A percentile compares a stretch with the other conserved stretches of the same genome.
These are phyloP conservation scores for Mrakiaceae sp. DNA, from an alignment of 1,284 basidiomycete genomes.

Conservation along the genomic window DNA sequence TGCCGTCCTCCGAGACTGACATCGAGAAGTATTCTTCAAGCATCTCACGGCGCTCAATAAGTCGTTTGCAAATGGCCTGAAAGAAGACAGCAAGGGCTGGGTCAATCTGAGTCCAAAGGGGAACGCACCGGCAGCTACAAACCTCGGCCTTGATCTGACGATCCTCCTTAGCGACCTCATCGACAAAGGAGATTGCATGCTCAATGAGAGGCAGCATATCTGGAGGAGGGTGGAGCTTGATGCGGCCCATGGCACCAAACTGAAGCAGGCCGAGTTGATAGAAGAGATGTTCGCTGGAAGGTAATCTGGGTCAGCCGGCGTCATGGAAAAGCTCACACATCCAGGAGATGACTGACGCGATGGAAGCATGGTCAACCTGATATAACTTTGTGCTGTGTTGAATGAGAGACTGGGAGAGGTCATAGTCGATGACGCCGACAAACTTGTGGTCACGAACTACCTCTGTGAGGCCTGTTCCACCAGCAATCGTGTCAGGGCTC, in stretches of 20 bases:
- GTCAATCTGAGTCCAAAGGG: neutral
- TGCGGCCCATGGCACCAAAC: constrained; percentile 67
- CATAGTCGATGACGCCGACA: constrained; percentile 79
- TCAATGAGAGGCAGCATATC: constrained; percentile 56
- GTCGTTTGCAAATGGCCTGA: constrained; percentile 25
- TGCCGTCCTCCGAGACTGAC: constrained; percentile 50
- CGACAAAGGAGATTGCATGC: constrained; percentile 66
- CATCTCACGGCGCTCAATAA: constrained; percentile 60
- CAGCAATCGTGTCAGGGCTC: neutral
- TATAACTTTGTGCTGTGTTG: constrained; percentile 84
- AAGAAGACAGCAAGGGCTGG: neutral
- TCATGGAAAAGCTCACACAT: constrained; percentile 1
- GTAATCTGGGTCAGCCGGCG: neutral
- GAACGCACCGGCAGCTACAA: constrained; percentile 25
- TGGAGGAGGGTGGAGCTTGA: constrained; percentile 75
- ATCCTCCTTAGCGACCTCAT: constrained; percentile 29
- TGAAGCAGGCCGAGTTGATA: constrained; percentile 88
- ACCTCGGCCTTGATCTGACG: constrained; percentile 56
- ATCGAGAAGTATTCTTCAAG: constrained; percentile 85
- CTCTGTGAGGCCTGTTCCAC: constrained; percentile 56
- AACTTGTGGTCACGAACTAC: constrained; percentile 80
- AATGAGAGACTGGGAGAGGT: constrained; percentile 62
- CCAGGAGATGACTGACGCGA: constrained; percentile 49
- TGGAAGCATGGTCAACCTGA: constrained; percentile 69
- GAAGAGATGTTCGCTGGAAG: constrained; percentile 74